phyloP scores from a whole-genome alignment of 2,329 filamentous ascomycete species.

The Fusarium continuum region DNA sequence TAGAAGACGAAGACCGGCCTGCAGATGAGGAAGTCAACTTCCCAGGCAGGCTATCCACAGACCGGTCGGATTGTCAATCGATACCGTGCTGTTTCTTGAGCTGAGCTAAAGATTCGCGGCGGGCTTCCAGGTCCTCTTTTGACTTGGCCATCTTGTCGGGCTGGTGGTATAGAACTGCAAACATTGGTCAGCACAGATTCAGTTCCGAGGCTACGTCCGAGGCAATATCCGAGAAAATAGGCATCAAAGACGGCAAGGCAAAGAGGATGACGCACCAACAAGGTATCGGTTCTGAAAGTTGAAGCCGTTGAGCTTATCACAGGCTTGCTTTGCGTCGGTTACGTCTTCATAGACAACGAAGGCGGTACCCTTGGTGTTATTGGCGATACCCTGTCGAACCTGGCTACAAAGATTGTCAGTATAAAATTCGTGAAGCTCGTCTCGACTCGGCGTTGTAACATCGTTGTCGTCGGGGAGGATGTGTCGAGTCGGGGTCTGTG shows the following conservation, averaged over 20 bases:
- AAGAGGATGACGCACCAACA: constrained; percentile 75
- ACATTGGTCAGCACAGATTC: constrained; percentile 20
- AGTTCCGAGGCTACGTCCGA: neutral
- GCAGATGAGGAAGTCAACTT: constrained; percentile 60
- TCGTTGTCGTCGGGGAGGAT: neutral
- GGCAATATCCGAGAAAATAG: constrained; percentile 1
- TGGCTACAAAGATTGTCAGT: constrained; percentile 67
- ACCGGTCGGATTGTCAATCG: constrained; percentile 89
- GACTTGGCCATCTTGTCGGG: constrained; percentile 77
- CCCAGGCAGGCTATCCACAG: constrained; percentile 61
- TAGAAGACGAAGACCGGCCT: constrained; percentile 67
- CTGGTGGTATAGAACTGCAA: constrained; percentile 69
- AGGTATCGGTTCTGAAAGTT: constrained; percentile 99
- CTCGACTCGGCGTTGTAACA: constrained; percentile 6
- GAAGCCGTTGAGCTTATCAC: constrained; percentile 99
- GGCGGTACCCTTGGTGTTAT: constrained; percentile 96
- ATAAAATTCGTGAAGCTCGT: constrained; percentile 18
- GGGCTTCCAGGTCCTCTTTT: constrained; percentile 92
- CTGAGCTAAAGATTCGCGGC: constrained; percentile 97
- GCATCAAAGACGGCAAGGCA: neutral
- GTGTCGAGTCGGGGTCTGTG: constrained; percentile 36
- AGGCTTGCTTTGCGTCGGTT: constrained; percentile 97
- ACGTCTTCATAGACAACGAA: constrained; percentile 99
- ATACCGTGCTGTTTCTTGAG: constrained; percentile 98
- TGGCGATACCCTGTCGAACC: constrained; percentile 97